Percentiles rank a stretch among this genome's conserved stretches.
These are phyloP conservation scores for Saturnispora sekii DNA, from an alignment of 805 yeast species.

Conservation along the genomic window DNA sequence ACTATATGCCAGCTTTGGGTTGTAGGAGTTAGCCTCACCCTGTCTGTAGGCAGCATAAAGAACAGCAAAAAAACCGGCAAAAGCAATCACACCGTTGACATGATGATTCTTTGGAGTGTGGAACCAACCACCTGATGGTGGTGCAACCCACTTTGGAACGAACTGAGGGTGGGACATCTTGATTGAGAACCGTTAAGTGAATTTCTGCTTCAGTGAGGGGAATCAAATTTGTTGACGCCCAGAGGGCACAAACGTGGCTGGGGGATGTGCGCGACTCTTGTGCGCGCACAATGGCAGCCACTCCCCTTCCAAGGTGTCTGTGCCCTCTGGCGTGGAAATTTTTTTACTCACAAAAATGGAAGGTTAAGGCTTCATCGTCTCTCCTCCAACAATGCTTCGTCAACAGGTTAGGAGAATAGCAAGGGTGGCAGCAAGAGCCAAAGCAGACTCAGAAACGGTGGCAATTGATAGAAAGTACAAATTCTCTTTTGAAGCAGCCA, in stretches of 20 bases:
- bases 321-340: too few relatives aligned
- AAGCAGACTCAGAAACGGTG: conserved; percentile 3
- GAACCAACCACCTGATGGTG: conserved; percentile 51
- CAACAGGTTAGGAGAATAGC: conserved; percentile 9
- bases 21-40: conserved; percentile 29
- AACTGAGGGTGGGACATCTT: conserved; percentile 17
- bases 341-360: too few relatives aligned
- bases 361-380: too few relatives aligned
- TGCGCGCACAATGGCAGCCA: too few relatives aligned
- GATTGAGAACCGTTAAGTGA: background rate
- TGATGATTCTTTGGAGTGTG: conserved; percentile 43
- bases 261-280: too few relatives aligned
- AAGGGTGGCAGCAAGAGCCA: background rate
- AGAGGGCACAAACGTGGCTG: too few relatives aligned
- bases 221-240: background rate
- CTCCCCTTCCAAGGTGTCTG: too few relatives aligned
- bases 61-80: conserved; percentile 30
- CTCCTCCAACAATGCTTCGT: conserved; percentile 7
- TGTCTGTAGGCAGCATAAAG: conserved; percentile 27
- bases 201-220: background rate
- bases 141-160: conserved; percentile 26
- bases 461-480: conserved; percentile 14
- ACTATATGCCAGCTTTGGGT: conserved; percentile 29
- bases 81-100: conserved; percentile 32
- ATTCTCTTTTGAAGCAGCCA: conserved; percentile 24